Percentiles rank a stretch among this genome's conserved stretches.
phyloP scores from a whole-genome alignment of 495 filamentous ascomycete species.

The Aspergillus bertholletiae region DNA sequence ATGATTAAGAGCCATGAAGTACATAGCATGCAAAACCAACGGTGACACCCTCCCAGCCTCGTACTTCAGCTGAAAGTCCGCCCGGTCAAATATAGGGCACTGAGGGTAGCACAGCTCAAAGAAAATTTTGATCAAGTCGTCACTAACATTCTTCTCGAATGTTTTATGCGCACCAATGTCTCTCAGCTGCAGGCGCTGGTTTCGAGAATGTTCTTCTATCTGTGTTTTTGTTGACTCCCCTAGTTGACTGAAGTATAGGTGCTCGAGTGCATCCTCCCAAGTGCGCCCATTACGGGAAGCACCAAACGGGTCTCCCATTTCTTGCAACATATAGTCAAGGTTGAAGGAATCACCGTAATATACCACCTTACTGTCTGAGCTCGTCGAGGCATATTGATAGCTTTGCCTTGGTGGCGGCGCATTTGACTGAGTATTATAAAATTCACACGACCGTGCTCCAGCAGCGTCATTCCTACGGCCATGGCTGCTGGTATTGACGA shows the following conservation, averaged over 20 bases:
- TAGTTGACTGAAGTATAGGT: conserved; percentile 1
- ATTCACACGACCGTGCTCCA: background rate
- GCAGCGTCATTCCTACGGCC: background rate
- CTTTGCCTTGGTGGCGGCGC: background rate
- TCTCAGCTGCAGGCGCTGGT: background rate
- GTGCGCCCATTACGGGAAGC: background rate
- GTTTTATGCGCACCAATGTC: background rate
- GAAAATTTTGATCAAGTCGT: conserved; percentile 1
- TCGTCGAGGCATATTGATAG: background rate
- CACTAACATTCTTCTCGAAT: background rate
- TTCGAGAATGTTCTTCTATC: conserved; percentile 1
- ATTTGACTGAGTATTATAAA: background rate
- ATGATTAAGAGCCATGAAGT: background rate
- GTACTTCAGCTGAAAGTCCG: conserved; percentile 1
- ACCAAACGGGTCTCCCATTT: background rate
- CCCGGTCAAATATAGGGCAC: background rate
- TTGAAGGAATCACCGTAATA: conserved; percentile 9
- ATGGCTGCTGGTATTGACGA: background rate
- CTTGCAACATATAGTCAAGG: conserved; percentile 1
- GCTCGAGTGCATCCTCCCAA: background rate
- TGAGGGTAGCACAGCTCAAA: conserved; percentile 1
- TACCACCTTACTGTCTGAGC: background rate
- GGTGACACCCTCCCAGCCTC: background rate
- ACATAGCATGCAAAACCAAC: background rate
- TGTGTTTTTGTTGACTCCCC: background rate